Base-by-base conservation (phyloP, 116 monocot species). In the Iris pallida region DNA sequence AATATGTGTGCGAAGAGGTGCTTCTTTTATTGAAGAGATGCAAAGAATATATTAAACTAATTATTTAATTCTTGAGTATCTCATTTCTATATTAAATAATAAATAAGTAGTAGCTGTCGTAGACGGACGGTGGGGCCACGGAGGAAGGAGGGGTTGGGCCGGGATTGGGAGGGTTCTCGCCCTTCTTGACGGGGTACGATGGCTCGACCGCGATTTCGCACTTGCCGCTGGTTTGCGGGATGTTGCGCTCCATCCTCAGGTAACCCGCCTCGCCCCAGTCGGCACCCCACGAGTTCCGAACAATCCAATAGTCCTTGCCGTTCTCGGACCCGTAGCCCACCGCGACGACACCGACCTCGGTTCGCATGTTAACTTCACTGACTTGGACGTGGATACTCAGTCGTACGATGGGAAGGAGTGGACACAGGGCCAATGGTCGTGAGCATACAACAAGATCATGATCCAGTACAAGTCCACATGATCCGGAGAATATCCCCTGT, bases 241-340 rank as follows among this genome's bases (percentile, higher is more conserved):
- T 67, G 52, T 83, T 75, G 0, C 90, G 71, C 63, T 73, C 71
- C 78, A 90, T 69, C 55, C 80, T 78, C 4, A 90, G 56, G 41
- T 90, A 90, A 0, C 90, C 90, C 3, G 19, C 49, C 69, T 90
- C 86, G 17, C 90, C 90, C 90, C 90, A 90, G 3, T 43, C 47
- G 0, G n/a, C 11, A 20, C 83, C 90, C 90, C 90, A 90, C 2
- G 86, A 85, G 74, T 90, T 90, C 42, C 82, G 80, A 2, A 89
- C 89, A 18, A 89, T 80, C 89, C 89, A 89, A 69, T 78, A 89
- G 42, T 85, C 82, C 20, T 60, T 76, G 6, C 78, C 82, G 6
- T 80, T 62, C 63, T 83, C 76, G 4, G 80, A 72, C 19, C 90
- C 90, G 45, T 90, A 90, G 11, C 90, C 90, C 1, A 90, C 83